Evolutionary conservation across 2,329 filamentous ascomycete genomes (phyloP).

Genomic region (Xylaria polymorpha): DNA sequence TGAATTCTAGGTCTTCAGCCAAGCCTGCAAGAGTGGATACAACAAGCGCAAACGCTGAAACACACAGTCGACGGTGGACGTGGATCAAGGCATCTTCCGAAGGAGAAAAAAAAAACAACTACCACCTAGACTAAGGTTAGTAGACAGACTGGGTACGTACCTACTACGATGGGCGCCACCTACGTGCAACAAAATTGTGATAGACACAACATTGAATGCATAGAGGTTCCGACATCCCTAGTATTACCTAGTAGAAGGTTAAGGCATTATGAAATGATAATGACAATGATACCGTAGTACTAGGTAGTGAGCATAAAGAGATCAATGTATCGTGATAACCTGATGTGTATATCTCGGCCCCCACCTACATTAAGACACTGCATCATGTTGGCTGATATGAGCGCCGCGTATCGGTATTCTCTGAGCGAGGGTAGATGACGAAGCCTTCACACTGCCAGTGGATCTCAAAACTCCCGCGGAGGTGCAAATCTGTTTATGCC

Average conservation of each 20-base stretch:
- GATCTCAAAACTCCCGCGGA: not conserved
- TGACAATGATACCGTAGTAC: not conserved
- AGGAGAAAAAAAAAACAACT: not conserved
- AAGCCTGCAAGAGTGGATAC: conserved; percentile 32
- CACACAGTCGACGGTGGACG: conserved; percentile 3
- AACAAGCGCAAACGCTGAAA: conserved; percentile 25
- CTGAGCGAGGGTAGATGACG: conserved; percentile 17
- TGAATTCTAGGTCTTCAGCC: conserved; percentile 29
- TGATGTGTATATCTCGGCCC: not conserved
- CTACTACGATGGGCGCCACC: not conserved
- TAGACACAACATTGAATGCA: not conserved
- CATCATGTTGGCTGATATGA: conserved; percentile 8
- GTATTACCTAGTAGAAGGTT: not conserved
- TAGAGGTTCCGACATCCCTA: not conserved
- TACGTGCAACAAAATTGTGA: not conserved
- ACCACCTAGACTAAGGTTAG: not conserved
- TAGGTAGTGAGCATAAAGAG: not conserved
- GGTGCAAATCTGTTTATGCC: conserved; percentile 5
- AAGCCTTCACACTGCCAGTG: conserved; percentile 21
- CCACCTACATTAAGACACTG: not conserved
- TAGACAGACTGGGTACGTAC: not conserved
- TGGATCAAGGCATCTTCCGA: conserved; percentile 9
- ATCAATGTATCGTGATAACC: not conserved
- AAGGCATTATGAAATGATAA: not conserved
- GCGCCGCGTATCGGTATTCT: not conserved